A percentile compares a stretch with the other conserved stretches of the same genome.
Evolutionary conservation across 1,139 yeast genomes (phyloP).

Genomic region (Casaregolazyma lundiana): DNA sequence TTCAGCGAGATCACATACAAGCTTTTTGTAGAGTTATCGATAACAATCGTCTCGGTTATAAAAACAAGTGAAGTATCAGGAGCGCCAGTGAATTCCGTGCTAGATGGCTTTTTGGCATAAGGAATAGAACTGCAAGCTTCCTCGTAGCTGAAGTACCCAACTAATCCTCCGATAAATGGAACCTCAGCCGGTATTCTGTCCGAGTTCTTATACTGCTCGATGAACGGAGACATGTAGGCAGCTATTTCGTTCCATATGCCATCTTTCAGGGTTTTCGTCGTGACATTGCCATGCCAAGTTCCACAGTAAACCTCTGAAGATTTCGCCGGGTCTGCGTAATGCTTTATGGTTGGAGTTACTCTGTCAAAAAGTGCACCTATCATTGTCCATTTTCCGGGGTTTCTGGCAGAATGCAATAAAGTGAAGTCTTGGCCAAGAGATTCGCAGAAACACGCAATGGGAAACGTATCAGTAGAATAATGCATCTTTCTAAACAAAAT

Average conservation of each 20-base stretch:
- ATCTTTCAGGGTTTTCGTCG: conserved; percentile 10
- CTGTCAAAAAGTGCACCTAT: conserved; percentile 62
- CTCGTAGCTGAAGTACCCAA: conserved; percentile 85
- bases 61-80: conserved; percentile 78
- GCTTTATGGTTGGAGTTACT: conserved; percentile 57
- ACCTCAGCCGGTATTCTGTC: conserved; percentile 19
- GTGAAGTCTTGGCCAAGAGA: conserved; percentile 40
- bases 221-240: conserved; percentile 43
- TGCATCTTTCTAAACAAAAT: neutral
- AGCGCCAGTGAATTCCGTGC: conserved; percentile 29
- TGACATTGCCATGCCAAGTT: conserved; percentile 19
- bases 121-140: conserved; percentile 35
- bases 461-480: neutral
- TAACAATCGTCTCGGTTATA: conserved; percentile 60
- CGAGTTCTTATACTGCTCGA: conserved; percentile 19
- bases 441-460: conserved; percentile 14
- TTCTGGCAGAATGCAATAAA: conserved; percentile 66
- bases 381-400: conserved; percentile 85
- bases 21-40: conserved; percentile 46
- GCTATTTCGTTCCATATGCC: conserved; percentile 51
- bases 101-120: neutral
- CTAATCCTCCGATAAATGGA: conserved; percentile 74
- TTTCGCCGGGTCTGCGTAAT: conserved; percentile 42
- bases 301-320: conserved; percentile 30
- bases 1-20: conserved; percentile 54